Conservation (phyloP, 2,329 filamentous ascomycete genomes). For the Alternaria brassicae region DNA sequence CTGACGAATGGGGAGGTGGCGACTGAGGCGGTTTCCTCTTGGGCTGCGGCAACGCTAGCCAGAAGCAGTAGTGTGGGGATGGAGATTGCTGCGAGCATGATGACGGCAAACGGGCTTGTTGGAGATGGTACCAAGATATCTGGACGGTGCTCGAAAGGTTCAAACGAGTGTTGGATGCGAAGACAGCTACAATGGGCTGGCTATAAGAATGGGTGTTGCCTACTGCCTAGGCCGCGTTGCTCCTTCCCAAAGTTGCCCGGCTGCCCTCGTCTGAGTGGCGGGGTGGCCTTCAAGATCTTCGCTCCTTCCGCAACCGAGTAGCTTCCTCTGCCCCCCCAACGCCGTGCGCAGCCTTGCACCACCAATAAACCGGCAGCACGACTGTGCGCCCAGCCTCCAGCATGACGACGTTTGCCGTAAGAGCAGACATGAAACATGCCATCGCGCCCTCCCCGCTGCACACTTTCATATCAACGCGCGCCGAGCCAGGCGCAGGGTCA, state of each 20-base stretch:
- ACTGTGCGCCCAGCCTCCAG: constrained; percentile 17
- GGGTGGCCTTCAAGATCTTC: constrained; percentile 28
- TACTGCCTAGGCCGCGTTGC: constrained; percentile 19
- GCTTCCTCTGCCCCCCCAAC: constrained; percentile 24
- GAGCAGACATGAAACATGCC: constrained; percentile 29
- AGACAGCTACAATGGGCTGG: not conserved
- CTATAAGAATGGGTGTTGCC: not conserved
- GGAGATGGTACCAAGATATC: not conserved
- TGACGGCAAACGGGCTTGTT: constrained; percentile 21
- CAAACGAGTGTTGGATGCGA: not conserved
- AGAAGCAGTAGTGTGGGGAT: constrained; percentile 37
- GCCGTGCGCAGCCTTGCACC: constrained; percentile 31
- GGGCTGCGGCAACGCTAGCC: constrained; percentile 32
- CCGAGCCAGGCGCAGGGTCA: constrained; percentile 14
- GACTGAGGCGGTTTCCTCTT: constrained; percentile 21
- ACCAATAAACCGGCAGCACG: constrained; percentile 25
- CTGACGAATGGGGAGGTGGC: constrained; percentile 21
- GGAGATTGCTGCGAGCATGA: constrained; percentile 34
- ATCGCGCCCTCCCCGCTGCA: constrained; percentile 43
- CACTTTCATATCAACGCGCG: constrained; percentile 32
- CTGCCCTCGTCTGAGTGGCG: constrained; percentile 22
- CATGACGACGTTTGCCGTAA: constrained; percentile 36
- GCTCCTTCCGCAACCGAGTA: constrained; percentile 44
- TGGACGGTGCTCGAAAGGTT: not conserved
- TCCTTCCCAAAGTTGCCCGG: constrained; percentile 7